Evolutionary conservation across 768 basidiomycete genomes (phyloP).

Genomic region (Suillus lakei): DNA sequence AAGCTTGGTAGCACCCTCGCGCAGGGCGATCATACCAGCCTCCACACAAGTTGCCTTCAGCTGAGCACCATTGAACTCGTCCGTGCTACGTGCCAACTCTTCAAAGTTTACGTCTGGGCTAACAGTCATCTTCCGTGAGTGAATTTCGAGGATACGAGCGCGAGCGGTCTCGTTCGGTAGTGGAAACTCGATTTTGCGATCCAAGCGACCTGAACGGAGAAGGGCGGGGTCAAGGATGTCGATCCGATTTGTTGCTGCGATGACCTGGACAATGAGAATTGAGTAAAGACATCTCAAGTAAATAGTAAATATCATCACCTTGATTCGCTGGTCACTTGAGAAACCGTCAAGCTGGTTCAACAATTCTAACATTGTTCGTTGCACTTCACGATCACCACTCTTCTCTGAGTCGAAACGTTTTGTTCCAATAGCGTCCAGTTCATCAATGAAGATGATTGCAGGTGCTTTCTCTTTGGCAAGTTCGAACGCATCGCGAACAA

Average conservation of each 20-base stretch:
- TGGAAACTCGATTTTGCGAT: conserved; percentile 99
- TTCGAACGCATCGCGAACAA: conserved; percentile 97
- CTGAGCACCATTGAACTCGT: conserved; percentile 98
- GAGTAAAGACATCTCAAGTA: conserved; percentile 11
- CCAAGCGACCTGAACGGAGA: conserved; percentile 96
- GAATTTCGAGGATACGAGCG: conserved; percentile 94
- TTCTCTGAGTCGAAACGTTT: conserved; percentile 99
- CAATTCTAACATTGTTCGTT: conserved; percentile 98
- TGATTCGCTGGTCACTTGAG: conserved; percentile 95
- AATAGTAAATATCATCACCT: conserved; percentile 52
- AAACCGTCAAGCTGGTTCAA: conserved; percentile 99
- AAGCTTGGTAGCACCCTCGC: conserved; percentile 89
- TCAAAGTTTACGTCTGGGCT: conserved; percentile 93
- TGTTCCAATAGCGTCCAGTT: conserved; percentile 98
- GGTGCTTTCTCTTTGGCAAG: conserved; percentile 98
- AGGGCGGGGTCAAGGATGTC: conserved; percentile 98
- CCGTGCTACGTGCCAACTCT: conserved; percentile 94
- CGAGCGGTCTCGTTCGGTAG: conserved; percentile 96
- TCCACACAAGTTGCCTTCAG: conserved; percentile 98
- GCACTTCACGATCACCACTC: conserved; percentile 99
- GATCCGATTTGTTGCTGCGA: conserved; percentile 98
- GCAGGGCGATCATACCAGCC: conserved; percentile 97
- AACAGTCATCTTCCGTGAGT: conserved; percentile 94
- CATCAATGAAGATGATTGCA: conserved; percentile 99
- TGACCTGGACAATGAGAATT: conserved; percentile 63